Evolutionary conservation across 805 yeast species (phyloP).

Genomic region (Ascoidea asiatica): DNA sequence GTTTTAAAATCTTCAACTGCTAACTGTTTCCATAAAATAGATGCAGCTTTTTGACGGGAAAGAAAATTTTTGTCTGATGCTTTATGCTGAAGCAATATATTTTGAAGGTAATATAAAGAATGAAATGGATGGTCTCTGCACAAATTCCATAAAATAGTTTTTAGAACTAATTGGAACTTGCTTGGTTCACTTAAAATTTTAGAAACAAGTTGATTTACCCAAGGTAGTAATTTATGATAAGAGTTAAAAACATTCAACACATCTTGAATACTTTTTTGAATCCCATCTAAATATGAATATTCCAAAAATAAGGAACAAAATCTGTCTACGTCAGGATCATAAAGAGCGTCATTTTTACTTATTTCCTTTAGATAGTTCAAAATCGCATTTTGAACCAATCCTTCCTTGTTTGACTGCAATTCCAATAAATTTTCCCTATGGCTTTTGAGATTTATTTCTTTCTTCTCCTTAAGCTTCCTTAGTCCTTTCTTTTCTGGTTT

Average conservation of each 20-base stretch:
- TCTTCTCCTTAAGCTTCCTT: conserved; percentile 38
- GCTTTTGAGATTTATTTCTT: conserved; percentile 31
- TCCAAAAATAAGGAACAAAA: conserved; percentile 80
- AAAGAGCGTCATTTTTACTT: conserved; percentile 25
- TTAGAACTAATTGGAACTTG: conserved; percentile 42
- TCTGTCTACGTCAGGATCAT: conserved; percentile 52
- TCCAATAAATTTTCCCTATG: conserved; percentile 34
- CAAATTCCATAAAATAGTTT: conserved; percentile 30
- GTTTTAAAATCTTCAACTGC: conserved; percentile 12
- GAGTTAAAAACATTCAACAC: conserved; percentile 26
- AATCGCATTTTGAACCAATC: conserved; percentile 39
- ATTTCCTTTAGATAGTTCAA: conserved; percentile 46
- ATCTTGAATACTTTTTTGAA: conserved; percentile 28
- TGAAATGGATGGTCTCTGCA: conserved; percentile 60
- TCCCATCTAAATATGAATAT: conserved; percentile 27
- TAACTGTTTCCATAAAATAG: conserved; percentile 29
- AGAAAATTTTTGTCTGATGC: conserved; percentile 23
- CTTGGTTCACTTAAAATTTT: conserved; percentile 37
- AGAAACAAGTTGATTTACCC: conserved; percentile 77
- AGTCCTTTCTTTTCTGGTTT: conserved; percentile 32
- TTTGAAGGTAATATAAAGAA: conserved; percentile 46
- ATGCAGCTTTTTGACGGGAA: conserved; percentile 40
- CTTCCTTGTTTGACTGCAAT: conserved; percentile 23
- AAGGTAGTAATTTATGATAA: conserved; percentile 49
- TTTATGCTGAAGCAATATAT: conserved; percentile 34